These are phyloP conservation scores for Neurospora sp. DNA, from an alignment of 495 filamentous ascomycete species.

Conservation along the genomic window DNA sequence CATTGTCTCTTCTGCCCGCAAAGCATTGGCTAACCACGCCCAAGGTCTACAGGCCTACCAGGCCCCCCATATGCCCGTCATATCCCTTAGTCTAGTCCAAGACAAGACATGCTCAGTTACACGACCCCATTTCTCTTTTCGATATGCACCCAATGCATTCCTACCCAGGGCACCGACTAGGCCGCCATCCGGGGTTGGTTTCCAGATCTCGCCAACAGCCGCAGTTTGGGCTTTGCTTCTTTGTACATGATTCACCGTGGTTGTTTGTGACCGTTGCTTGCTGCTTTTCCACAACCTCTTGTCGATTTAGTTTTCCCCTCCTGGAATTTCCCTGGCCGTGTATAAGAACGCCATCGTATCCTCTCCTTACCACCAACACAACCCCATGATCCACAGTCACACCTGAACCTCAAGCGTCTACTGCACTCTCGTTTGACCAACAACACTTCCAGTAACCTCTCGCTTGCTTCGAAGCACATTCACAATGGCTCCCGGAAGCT, in stretches of 20 bases:
- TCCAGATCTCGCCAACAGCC: not conserved
- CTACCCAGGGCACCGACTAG: not conserved
- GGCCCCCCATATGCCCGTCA: not conserved
- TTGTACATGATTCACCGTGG: not conserved
- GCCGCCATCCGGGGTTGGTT: not conserved
- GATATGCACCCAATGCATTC: not conserved
- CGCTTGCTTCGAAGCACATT: not conserved
- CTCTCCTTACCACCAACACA: not conserved
- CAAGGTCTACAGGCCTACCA: not conserved
- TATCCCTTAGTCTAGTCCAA: not conserved
- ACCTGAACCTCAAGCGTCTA: not conserved
- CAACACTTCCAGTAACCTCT: not conserved
- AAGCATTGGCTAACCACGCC: not conserved
- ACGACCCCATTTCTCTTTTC: not conserved
- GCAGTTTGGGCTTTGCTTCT: not conserved
- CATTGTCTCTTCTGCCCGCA: not conserved
- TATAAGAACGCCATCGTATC: not conserved
- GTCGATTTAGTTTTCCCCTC: not conserved
- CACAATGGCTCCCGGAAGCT: slow-evolving; percentile 41
- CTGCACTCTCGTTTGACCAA: not conserved
- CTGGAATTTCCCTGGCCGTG: not conserved
- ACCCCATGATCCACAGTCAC: not conserved
- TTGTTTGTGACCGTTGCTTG: not conserved
- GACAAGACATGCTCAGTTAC: not conserved
- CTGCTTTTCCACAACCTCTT: not conserved